Evolutionary conservation across 345 rosid genomes (phyloP).

Genomic region (Gossypium arboreum): DNA sequence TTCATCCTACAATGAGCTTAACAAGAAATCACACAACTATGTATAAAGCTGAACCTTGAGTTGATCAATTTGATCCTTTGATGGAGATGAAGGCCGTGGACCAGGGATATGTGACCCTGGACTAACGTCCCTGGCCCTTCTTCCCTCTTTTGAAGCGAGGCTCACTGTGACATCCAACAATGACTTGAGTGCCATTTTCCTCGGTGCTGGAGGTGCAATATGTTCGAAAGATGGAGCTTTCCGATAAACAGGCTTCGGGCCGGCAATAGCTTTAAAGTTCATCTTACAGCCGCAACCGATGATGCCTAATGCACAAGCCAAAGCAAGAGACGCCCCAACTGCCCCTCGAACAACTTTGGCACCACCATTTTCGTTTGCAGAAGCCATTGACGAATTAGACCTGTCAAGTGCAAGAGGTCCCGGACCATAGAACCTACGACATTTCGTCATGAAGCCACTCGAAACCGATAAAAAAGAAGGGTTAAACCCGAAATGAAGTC

Average conservation of each 20-base stretch:
- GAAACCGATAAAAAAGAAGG: conserved; percentile 12
- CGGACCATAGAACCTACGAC: conserved; percentile 9
- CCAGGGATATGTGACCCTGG: conserved; percentile 26
- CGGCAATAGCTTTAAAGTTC: conserved; percentile 41
- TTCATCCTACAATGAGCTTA: not conserved
- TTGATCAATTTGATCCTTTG: conserved; percentile 34
- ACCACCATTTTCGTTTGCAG: conserved; percentile 17
- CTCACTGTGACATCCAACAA: conserved; percentile 45
- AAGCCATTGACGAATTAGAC: conserved; percentile 21
- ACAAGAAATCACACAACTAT: not conserved
- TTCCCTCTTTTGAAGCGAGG: conserved; percentile 37
- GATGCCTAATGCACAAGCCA: conserved; percentile 50
- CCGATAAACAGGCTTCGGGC: conserved; percentile 37
- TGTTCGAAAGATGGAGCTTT: conserved; percentile 25
- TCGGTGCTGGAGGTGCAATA: not conserved
- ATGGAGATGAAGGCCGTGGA: conserved; percentile 21
- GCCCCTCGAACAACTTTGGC: conserved; percentile 12
- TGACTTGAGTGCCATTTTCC: conserved; percentile 45
- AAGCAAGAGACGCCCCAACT: conserved; percentile 37
- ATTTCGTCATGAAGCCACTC: not conserved
- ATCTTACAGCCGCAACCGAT: conserved; percentile 28
- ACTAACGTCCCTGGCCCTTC: conserved; percentile 16
- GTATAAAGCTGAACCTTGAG: conserved; percentile 37
- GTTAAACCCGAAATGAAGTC: conserved; percentile 17
- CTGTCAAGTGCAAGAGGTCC: conserved; percentile 17